Base-by-base conservation (phyloP, 306 rosid species). In the Cyamopsis tetragonoloba region DNA sequence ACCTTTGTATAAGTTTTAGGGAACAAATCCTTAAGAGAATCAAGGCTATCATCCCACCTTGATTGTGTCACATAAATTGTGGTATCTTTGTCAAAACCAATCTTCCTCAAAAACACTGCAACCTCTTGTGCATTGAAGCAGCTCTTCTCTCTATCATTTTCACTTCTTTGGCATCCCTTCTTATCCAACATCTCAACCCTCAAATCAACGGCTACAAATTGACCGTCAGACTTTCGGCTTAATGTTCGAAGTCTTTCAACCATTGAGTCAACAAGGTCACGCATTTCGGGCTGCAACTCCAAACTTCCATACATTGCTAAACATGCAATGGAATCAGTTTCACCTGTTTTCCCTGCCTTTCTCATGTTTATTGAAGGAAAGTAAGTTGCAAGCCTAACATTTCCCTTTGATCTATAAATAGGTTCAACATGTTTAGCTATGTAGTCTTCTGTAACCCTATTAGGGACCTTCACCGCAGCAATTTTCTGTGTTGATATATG, bases 241-340 rank as follows among this genome's bases (percentile, higher is more conserved):
- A 90, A 61, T 60, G 99, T 83, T 82, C 77, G 82, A 30, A 95
- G 85, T 68, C 96, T 84, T 82, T 83, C 90, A 15, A 90, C 81
- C 87, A 88, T 86, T 14, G 97, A 86, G 43, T 95, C 95, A 22
- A 95, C 89, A 24, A 90, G 84, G 68, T 88, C 96, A 5, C 23
- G 80, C 32, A 87, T 86, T 74, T 90, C 95, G 9, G 88, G 84
- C 77, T 86, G 92, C 84, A 90, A 79, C 78, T 86, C 80, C 66
- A 95, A 84, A 74, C 92, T 95, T 81, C 90, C 97, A 71, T 85
- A 95, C 97, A 88, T 91, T 66, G 96, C 99, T 82, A 90, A 85
- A 73, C 97, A 95, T 10, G 92, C 86, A 63, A 86, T 81, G 19
- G 95, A 85, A 75, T 88, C 87, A 1, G 86, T 51, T 22, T 81